phyloP scores from a whole-genome alignment of 441 rosid species.

The Populus tomentosa region DNA sequence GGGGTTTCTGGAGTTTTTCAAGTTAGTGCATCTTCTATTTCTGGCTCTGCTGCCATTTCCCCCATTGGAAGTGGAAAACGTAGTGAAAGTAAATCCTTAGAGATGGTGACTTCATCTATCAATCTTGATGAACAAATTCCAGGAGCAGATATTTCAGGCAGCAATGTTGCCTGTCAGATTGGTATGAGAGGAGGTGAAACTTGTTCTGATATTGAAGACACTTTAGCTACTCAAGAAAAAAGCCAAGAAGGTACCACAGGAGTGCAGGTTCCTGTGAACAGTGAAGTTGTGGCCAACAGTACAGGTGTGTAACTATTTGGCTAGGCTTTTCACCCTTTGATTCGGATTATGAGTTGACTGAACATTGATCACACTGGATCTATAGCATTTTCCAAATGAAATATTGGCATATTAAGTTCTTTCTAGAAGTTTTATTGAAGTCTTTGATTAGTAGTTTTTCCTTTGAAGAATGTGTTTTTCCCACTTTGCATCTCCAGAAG shows the following conservation, averaged over 20 bases:
- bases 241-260: constrained; percentile 14
- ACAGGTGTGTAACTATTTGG: constrained; percentile 38
- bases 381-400: not conserved
- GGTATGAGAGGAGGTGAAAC: constrained; percentile 17
- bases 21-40: constrained; percentile 12
- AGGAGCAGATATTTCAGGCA: constrained; percentile 11
- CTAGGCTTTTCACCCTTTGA: not conserved
- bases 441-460: not conserved
- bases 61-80: too few relatives aligned
- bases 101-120: constrained; percentile 18
- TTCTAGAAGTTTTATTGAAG: not conserved
- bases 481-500: constrained; percentile 9
- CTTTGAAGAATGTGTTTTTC: not conserved
- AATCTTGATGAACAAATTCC: constrained; percentile 9
- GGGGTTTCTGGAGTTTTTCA: constrained; percentile 12
- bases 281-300: constrained; percentile 25
- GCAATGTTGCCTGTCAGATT: constrained; percentile 4
- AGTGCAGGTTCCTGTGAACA: constrained; percentile 4
- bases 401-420: not conserved
- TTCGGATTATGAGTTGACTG: not conserved
- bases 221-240: not conserved
- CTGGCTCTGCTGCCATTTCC: constrained; percentile 12
- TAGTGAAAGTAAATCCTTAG: constrained; percentile 2
- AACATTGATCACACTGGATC: not conserved
- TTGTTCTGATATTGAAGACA: constrained; percentile 14